phyloP scores from a whole-genome alignment of 345 rosid species.

The Balakata baccata region DNA sequence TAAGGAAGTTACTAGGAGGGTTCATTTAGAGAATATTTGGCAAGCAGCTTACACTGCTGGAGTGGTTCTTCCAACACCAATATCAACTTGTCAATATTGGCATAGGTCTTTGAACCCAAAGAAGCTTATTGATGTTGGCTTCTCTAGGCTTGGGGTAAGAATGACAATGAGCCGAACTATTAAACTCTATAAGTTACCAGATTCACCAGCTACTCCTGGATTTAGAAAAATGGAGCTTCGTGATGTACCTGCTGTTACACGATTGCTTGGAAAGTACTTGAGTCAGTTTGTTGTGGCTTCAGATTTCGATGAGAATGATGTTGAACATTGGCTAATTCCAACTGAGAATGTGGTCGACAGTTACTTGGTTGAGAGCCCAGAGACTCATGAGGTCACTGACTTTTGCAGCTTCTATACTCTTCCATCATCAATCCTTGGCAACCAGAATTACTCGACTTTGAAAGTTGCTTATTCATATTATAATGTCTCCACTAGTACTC shows the following conservation, averaged over 20 bases:
- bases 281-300: constrained; percentile 76
- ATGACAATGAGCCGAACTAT: constrained; percentile 98
- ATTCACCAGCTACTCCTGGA: constrained; percentile 72
- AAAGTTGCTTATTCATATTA: constrained; percentile 96
- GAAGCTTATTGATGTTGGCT: constrained; percentile 95
- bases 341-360: constrained; percentile 73
- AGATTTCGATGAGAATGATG: constrained; percentile 79
- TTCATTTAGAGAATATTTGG: constrained; percentile 90
- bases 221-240: constrained; percentile 82
- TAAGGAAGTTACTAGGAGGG: constrained; percentile 92
- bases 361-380: constrained; percentile 80
- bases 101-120: constrained; percentile 94
- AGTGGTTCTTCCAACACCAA: constrained; percentile 83
- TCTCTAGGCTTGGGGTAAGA: constrained; percentile 82
- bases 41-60: constrained; percentile 98
- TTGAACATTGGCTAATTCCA: constrained; percentile 94
- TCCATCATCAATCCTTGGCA: constrained; percentile 92
- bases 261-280: constrained; percentile 69
- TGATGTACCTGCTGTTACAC: constrained; percentile 84
- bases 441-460: constrained; percentile 60
- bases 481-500: constrained; percentile 76
- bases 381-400: constrained; percentile 77
- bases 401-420: constrained; percentile 95
- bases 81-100: constrained; percentile 91
- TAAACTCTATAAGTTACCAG: constrained; percentile 77